Percentiles rank a stretch among this genome's conserved stretches.
These are phyloP conservation scores for Acorus calamus DNA, from an alignment of 106 monocot species.

Conservation along the genomic window DNA sequence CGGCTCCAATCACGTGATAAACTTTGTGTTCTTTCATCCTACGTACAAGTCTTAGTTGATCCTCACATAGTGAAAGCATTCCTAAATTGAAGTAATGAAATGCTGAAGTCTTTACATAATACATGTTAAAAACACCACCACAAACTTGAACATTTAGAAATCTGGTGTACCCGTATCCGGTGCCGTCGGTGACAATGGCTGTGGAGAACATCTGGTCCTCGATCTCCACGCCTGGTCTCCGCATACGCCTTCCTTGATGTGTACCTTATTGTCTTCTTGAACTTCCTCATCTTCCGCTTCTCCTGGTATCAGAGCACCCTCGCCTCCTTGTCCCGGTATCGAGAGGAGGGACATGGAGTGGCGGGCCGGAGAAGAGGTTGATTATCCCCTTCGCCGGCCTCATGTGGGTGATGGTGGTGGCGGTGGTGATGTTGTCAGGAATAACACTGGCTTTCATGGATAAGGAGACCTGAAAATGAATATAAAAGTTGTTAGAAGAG, in stretches of 20 bases:
- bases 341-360: conserved; percentile 11
- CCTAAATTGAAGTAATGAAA: too few relatives aligned
- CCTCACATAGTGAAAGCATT: too few relatives aligned
- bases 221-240: conserved; percentile 40
- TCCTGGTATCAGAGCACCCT: conserved; percentile 68
- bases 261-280: conserved; percentile 71
- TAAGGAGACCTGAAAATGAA: conserved; percentile 27
- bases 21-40: too few relatives aligned
- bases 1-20: too few relatives aligned
- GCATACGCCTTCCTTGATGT: conserved; percentile 74
- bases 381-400: conserved; percentile 29
- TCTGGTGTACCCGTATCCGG: conserved; percentile 17
- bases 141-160: conserved; percentile 13
- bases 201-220: conserved; percentile 58
- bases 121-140: neutral
- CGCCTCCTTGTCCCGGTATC: conserved; percentile 51
- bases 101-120: neutral
- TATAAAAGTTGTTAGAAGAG: too few relatives aligned
- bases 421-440: conserved; percentile 25
- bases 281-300: conserved; percentile 58
- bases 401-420: conserved; percentile 9
- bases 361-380: conserved; percentile 37
- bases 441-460: conserved; percentile 40
- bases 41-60: too few relatives aligned
- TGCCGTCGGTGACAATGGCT: conserved; percentile 7